phyloP scores from a whole-genome alignment of 2,329 filamentous ascomycete genomes.

The Dactylellina haptotyla region DNA sequence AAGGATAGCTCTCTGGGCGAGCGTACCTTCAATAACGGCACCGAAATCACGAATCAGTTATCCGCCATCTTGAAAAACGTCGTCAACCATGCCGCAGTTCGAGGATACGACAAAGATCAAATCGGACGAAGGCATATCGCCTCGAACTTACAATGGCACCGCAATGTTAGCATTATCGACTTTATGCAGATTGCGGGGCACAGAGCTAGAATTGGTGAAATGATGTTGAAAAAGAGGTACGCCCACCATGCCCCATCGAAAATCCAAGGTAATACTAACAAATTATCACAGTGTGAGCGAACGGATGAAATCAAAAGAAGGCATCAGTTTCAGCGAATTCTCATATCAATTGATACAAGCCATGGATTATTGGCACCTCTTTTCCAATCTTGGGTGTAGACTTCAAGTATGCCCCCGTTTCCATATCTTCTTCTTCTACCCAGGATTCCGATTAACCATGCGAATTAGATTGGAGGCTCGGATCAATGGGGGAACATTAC shows the following conservation, averaged over 20 bases:
- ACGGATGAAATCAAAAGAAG: conserved; percentile 83
- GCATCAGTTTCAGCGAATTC: conserved; percentile 95
- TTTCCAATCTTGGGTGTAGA: conserved; percentile 70
- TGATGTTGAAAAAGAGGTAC: conserved; percentile 88
- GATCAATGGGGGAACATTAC: conserved; percentile 98
- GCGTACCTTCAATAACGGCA: conserved; percentile 24
- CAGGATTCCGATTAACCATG: not conserved
- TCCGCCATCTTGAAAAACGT: conserved; percentile 22
- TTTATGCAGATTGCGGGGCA: conserved; percentile 78
- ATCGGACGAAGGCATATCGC: conserved; percentile 74
- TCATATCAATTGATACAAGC: conserved; percentile 91
- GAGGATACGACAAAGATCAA: conserved; percentile 71
- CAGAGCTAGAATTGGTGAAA: conserved; percentile 79
- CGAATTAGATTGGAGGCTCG: conserved; percentile 82
- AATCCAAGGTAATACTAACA: not conserved
- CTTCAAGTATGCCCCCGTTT: conserved; percentile 48
- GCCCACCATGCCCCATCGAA: not conserved
- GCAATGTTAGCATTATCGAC: conserved; percentile 75
- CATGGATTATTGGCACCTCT: conserved; percentile 96
- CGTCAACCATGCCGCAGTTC: conserved; percentile 46
- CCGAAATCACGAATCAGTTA: conserved; percentile 20
- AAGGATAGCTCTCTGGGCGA: conserved; percentile 30
- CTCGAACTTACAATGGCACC: conserved; percentile 89
- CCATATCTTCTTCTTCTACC: not conserved
- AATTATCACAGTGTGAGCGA: conserved; percentile 72